Conservation (phyloP, 2,329 filamentous ascomycete species). For the Xylariomycetidae sp. region DNA sequence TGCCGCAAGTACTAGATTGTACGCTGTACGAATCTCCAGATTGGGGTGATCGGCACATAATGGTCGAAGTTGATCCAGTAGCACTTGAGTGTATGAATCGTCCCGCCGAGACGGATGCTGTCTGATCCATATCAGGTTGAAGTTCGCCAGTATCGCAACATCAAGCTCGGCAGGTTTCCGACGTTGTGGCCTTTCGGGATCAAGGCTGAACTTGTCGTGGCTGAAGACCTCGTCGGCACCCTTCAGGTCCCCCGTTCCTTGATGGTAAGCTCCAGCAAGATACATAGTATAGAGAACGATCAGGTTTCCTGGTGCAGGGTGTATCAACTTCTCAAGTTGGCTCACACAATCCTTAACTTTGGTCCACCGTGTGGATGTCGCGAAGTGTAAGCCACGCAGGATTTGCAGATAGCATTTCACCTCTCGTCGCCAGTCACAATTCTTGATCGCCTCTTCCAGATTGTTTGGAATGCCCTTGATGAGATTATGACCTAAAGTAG, state of each 20-base stretch:
- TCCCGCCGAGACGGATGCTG: conserved; percentile 54
- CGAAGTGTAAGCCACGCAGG: conserved; percentile 64
- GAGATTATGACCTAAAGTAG: conserved; percentile 16
- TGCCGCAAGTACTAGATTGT: conserved; percentile 67
- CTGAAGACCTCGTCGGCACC: conserved; percentile 62
- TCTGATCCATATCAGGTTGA: conserved; percentile 69
- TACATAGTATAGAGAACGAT: conserved; percentile 59
- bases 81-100: conserved; percentile 49
- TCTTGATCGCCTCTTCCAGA: conserved; percentile 50
- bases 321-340: conserved; percentile 41
- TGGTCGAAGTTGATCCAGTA: conserved; percentile 61
- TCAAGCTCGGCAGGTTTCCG: conserved; percentile 52
- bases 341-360: conserved; percentile 53
- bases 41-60: conserved; percentile 66
- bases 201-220: conserved; percentile 51
- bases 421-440: conserved; percentile 58
- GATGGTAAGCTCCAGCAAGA: conserved; percentile 67
- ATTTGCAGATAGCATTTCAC: conserved; percentile 64
- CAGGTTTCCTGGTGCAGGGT: conserved; percentile 34
- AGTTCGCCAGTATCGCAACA: conserved; percentile 56
- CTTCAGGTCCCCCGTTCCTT: conserved; percentile 69
- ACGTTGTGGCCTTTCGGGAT: conserved; percentile 32
- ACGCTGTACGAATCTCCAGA: conserved; percentile 70
- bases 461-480: conserved; percentile 41
- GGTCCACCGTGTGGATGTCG: conserved; percentile 65